Base-by-base conservation (phyloP, 2,329 filamentous ascomycete species). In the Paecilomyces sp. region DNA sequence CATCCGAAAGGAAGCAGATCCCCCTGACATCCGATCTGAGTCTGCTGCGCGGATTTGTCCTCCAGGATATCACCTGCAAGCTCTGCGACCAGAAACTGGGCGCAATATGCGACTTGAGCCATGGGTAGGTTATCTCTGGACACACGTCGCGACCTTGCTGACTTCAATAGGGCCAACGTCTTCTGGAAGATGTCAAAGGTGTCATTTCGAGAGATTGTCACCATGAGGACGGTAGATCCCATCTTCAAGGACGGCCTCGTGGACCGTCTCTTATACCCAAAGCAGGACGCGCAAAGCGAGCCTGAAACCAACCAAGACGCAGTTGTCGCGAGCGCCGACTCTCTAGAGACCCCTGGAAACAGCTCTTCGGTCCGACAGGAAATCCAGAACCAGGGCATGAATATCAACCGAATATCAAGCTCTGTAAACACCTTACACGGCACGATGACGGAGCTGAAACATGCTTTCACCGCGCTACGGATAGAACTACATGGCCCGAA, bases 181-280 rank as follows among this genome's bases (percentile, higher is more conserved):
- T 69, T 76, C 22, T 76, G 74, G 74, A 76, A 74, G 59, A 63
- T 76, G 57, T 68, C 71, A 5, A 75, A 75, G 55, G 68, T 76
- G 2, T 69, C 74, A 0, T 75, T 75, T 56, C 65, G 74, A 55
- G 74, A 75, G 47, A 74, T 76, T 7, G 70, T 76, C 22, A 73
- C 73, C 1, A 76, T 76, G 74, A 68, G 68, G 58, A 74, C 73
- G 3, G 70, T 72, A 0, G 67, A 75, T 24, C 72, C 74, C 6
- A 54, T 69, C 3, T 75, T 71, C 57, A 71, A 69, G 53, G 70
- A 74, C 8, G 70, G 66, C n/a, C 60, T 68, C 3, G 64, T 75
- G 56, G 69, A 74, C 57, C 66, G 66, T 60, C 58, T 74, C 2
- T 59, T 75, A 28, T 58, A 58, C 24, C 62, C 68, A 3, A 53